Percentiles rank a stretch among this genome's conserved stretches.
phyloP scores from a whole-genome alignment of 2,329 filamentous ascomycete species.

The Zymoseptoria crescenta region DNA sequence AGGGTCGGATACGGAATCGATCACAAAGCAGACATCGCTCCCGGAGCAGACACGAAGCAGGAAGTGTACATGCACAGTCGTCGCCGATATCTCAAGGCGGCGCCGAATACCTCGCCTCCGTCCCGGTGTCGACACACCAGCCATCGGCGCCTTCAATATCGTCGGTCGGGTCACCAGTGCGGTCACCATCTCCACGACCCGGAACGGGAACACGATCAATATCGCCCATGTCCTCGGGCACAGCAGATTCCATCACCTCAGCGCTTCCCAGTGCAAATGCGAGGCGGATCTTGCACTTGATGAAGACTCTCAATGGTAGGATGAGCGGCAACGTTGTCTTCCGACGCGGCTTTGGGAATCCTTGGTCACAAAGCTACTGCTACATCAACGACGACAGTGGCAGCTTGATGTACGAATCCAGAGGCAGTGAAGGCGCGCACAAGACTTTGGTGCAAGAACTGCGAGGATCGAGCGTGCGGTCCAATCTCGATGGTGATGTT shows the following conservation, averaged over 20 bases:
- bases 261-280: constrained; percentile 49
- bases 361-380: constrained; percentile 65
- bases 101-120: constrained; percentile 27
- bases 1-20: constrained; percentile 27
- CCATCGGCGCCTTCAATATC: constrained; percentile 25
- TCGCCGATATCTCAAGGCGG: constrained; percentile 44
- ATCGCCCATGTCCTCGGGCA: constrained; percentile 25
- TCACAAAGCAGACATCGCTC: constrained; percentile 9
- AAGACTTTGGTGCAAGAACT: constrained; percentile 64
- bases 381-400: constrained; percentile 72
- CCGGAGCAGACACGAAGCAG: constrained; percentile 56
- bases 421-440: constrained; percentile 57
- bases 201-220: constrained; percentile 20
- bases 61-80: constrained; percentile 60
- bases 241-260: constrained; percentile 23
- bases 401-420: constrained; percentile 65
- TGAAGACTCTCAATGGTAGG: constrained; percentile 68
- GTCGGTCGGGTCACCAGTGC: constrained; percentile 23
- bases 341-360: constrained; percentile 51
- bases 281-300: constrained; percentile 58
- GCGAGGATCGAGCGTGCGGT: constrained; percentile 62
- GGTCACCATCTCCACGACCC: constrained; percentile 16
- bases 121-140: constrained; percentile 21
- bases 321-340: constrained; percentile 76
- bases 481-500: constrained; percentile 40